Percentiles rank a stretch among this genome's conserved stretches.
phyloP scores from a whole-genome alignment of 2,329 filamentous ascomycete species.

The Chaetothyriales sp. region DNA sequence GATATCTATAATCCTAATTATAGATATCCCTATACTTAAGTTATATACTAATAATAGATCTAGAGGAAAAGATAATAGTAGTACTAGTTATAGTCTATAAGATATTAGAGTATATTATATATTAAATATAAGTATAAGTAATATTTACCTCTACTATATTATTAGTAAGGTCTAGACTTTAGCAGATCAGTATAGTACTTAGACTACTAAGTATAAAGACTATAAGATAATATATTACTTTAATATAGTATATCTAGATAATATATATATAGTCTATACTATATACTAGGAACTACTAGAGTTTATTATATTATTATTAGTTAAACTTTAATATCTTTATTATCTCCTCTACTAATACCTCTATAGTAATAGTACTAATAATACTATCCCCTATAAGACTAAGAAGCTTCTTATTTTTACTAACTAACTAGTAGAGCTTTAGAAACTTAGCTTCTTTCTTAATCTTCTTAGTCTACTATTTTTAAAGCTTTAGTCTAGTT shows the following conservation, averaged over 20 bases:
- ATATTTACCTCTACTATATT: not conserved
- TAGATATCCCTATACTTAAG: no score
- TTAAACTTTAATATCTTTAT: not conserved
- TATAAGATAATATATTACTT: not conserved
- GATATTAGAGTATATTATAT: not conserved
- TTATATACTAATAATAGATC: no score
- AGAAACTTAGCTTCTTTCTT: not conserved
- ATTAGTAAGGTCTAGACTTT: not conserved
- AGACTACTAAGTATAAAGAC: not conserved
- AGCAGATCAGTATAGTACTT: not conserved
- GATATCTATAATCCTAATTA: not conserved
- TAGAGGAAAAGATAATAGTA: not conserved
- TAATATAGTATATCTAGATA: not conserved
- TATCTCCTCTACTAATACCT: not conserved
- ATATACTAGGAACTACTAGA: not conserved
- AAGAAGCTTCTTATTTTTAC: not conserved
- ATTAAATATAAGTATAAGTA: not conserved
- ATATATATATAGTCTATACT: not conserved
- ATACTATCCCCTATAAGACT: not conserved
- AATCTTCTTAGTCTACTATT: no score
- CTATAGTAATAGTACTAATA: not conserved
- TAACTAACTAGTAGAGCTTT: not conserved
- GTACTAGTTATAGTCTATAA: not conserved
- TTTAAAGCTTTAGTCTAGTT: no score
- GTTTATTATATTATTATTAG: not conserved